Evolutionary conservation across 208 protist species (phyloP).

Genomic region (Acanthamoeba sp.): DNA sequence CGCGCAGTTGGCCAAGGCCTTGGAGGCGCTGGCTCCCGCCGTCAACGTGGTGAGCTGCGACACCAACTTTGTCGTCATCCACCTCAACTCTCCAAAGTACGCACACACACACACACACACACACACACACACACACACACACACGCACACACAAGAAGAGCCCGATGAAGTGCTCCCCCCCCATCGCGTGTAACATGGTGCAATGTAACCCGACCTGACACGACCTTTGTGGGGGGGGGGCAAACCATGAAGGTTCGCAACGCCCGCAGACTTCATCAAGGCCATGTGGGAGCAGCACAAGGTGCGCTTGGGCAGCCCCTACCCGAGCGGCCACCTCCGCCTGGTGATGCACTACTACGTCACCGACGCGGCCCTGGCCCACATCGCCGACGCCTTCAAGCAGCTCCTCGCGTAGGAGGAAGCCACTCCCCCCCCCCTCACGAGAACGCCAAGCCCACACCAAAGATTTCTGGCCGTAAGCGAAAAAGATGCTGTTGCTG

Average conservation of each 20-base stretch:
- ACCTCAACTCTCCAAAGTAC: background rate
- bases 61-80: conserved; percentile 77
- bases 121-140: too few relatives aligned
- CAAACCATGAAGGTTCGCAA: background rate
- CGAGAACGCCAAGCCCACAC: too few relatives aligned
- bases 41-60: conserved; percentile 1
- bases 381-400: background rate
- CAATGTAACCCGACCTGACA: too few relatives aligned
- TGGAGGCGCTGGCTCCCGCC: background rate
- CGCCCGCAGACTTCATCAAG: background rate
- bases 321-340: background rate
- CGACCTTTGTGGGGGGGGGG: too few relatives aligned
- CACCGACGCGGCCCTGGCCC: background rate
- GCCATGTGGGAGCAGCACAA: conserved; percentile 5
- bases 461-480: too few relatives aligned
- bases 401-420: background rate
- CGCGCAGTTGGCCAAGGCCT: conserved; percentile 1
- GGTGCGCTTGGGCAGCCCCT: background rate
- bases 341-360: conserved; percentile 37
- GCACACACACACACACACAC: background rate
- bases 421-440: too few relatives aligned
- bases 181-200: too few relatives aligned
- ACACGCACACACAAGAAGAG: too few relatives aligned
- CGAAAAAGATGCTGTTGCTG: background rate
- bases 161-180: too few relatives aligned